These are phyloP conservation scores for Fistulina hepatica DNA, from an alignment of 1,284 basidiomycete genomes.

Conservation along the genomic window DNA sequence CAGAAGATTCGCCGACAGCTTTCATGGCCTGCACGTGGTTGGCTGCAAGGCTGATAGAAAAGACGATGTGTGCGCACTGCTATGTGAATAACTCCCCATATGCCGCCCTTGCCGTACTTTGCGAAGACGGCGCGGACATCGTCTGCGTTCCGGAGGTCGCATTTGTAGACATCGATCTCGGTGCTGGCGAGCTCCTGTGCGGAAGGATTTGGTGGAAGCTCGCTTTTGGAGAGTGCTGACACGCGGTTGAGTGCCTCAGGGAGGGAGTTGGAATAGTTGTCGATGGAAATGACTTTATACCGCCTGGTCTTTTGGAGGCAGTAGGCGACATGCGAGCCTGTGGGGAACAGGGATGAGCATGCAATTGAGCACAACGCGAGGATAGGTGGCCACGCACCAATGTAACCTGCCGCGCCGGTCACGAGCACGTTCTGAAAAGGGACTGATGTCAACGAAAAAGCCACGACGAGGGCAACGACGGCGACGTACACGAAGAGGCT, in stretches of 20 bases:
- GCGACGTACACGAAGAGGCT: constrained; percentile 2
- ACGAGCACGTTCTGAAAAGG: constrained; percentile 56
- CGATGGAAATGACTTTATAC: constrained; percentile 88
- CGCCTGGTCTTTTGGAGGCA: constrained; percentile 76
- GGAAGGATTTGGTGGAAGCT: constrained; percentile 53
- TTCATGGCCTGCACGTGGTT: constrained; percentile 72
- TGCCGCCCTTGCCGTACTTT: constrained; percentile 81
- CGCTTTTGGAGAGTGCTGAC: constrained; percentile 65
- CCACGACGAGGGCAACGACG: constrained; percentile 1
- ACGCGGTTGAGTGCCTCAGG: constrained; percentile 65
- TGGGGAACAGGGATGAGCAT: constrained; percentile 9
- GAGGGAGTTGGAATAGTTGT: constrained; percentile 89
- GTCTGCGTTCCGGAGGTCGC: constrained; percentile 65
- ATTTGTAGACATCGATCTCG: constrained; percentile 58
- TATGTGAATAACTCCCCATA: constrained; percentile 95
- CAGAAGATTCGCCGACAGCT: constrained; percentile 95
- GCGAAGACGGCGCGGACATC: constrained; percentile 73
- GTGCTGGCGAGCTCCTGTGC: constrained; percentile 55
- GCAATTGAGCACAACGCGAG: constrained; percentile 11
- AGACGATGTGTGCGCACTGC: constrained; percentile 46
- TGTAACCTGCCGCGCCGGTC: constrained; percentile 79
- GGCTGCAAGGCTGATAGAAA: background rate
- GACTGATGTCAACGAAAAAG: background rate
- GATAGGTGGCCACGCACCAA: constrained; percentile 38
- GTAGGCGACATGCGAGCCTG: constrained; percentile 88